Conservation (phyloP, 257 asterid genomes). For the Euphrasia confusa region DNA sequence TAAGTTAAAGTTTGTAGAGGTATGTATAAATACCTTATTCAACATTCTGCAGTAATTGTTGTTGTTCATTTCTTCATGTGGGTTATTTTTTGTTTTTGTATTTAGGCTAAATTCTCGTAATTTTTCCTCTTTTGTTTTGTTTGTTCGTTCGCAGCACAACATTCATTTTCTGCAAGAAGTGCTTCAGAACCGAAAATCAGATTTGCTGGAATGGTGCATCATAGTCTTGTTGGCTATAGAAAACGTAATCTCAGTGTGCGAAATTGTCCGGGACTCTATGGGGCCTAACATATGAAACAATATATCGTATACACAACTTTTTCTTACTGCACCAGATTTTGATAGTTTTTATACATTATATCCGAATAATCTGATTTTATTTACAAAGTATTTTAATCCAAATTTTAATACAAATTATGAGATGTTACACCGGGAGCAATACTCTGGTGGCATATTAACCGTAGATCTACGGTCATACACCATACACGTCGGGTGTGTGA, state of each 20-base stretch:
- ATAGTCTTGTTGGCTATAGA: constrained; percentile 71
- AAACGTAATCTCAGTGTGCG: constrained; percentile 55
- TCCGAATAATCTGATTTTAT: neutral
- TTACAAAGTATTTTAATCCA: too few species aligned
- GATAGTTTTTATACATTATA: neutral
- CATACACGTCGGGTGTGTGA: too few species aligned
- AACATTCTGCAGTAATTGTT: neutral
- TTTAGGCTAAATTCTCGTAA: neutral
- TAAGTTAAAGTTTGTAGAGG: constrained; percentile 94
- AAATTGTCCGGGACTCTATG: constrained; percentile 55
- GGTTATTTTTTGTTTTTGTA: neutral
- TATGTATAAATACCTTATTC: constrained; percentile 22
- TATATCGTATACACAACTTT: neutral
- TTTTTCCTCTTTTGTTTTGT: neutral
- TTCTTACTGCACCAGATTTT: neutral
- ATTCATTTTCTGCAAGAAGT: constrained; percentile 98
- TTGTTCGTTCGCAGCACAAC: constrained; percentile 71
- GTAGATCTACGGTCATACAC: too few species aligned
- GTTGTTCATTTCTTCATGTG: neutral
- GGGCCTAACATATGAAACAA: constrained; percentile 24
- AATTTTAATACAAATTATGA: too few species aligned
- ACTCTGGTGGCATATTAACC: too few species aligned
- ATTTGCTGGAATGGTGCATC: constrained; percentile 93
- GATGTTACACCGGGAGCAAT: too few species aligned
- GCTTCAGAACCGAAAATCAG: constrained; percentile 84